Evolutionary conservation across 1,284 basidiomycete genomes (phyloP), one percentile per base, ranked within the genome.

Genomic region (Erythrobasidium hasegawianum): DNA sequence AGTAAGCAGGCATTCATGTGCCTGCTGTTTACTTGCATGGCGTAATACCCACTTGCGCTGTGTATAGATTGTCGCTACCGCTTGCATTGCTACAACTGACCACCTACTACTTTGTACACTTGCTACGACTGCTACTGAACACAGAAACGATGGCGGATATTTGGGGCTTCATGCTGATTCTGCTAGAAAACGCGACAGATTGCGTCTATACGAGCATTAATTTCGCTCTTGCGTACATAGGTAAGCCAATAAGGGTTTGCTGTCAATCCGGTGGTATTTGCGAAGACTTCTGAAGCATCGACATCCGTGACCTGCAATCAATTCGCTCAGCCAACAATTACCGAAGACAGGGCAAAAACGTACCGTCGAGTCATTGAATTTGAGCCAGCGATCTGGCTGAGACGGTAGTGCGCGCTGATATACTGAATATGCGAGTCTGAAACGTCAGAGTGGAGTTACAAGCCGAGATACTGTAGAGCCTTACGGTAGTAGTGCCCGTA

Each of bases 361-460:
- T 54, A 69, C 68, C 45, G 66, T 47, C 41, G 53, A 41, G 41
- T 69, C 68, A 47, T 69, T 69, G 64, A 53, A 96, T 78, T 95
- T 96, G 83, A 93, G 91, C 90, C 91, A 96, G 55, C 85, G 82
- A 68, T 93, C 86, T 5, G 86, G 85, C 16, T 84, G 78, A 29
- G 84, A 81, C 0, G 89, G 89, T 22, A 91, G 80, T 75, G 90
- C 83, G 49, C 90, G 83, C 66, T 89, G 88, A 75, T 90, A 90
- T 78, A 93, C 61, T 64, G 41, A 13, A 1, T 11, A 18, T 20
- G 18, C 20, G 16, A 8, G 9, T 22, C 11, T 7, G 20, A 33
- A 5, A 26, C 45, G 8, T 43, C 50, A 54, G 14, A 14, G 10
- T 38, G 4, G 16, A 5, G 1, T 18, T 22, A 40, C 13, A 16